A percentile compares a stretch with the other conserved stretches of the same genome.
phyloP scores from a whole-genome alignment of 2,329 filamentous ascomycete species.

The Diaporthe sp. region DNA sequence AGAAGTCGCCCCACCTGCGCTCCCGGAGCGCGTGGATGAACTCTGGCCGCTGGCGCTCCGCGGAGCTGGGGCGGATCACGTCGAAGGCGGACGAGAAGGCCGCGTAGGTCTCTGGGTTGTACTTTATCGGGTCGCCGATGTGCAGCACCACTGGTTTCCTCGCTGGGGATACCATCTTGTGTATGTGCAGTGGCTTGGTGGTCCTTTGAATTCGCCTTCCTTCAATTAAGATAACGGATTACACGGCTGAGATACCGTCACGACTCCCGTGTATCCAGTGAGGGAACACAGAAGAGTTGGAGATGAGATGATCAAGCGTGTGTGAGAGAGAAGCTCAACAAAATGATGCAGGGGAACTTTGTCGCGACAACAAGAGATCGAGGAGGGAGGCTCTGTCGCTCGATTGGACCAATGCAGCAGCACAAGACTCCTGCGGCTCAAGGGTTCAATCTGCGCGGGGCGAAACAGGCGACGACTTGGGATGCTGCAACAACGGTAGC shows the following conservation, averaged over 20 bases:
- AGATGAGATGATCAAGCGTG: not conserved
- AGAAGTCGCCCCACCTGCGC: constrained; percentile 66
- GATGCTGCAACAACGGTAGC: constrained; percentile 9
- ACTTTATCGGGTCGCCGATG: constrained; percentile 75
- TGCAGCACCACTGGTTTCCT: constrained; percentile 73
- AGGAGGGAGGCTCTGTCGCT: not conserved
- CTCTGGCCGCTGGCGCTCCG: constrained; percentile 63
- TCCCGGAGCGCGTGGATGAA: constrained; percentile 64
- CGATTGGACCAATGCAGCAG: constrained; percentile 11
- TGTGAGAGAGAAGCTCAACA: not conserved
- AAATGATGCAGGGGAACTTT: too few relatives aligned
- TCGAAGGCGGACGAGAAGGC: constrained; percentile 59
- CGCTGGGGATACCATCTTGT: not conserved
- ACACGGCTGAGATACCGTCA: not conserved
- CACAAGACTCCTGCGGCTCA: constrained; percentile 16
- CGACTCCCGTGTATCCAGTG: not conserved
- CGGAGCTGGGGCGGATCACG: constrained; percentile 62
- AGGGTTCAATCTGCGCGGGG: not conserved
- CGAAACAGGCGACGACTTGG: not conserved
- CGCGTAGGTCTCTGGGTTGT: constrained; percentile 61
- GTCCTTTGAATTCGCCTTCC: not conserved
- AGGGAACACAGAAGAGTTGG: not conserved
- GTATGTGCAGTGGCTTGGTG: not conserved
- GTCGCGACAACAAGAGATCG: too few relatives aligned
- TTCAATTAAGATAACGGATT: not conserved